A percentile compares a stretch with the other conserved stretches of the same genome.
phyloP scores from a whole-genome alignment of 176 grass and related monocot species.

The Musa acuminata region DNA sequence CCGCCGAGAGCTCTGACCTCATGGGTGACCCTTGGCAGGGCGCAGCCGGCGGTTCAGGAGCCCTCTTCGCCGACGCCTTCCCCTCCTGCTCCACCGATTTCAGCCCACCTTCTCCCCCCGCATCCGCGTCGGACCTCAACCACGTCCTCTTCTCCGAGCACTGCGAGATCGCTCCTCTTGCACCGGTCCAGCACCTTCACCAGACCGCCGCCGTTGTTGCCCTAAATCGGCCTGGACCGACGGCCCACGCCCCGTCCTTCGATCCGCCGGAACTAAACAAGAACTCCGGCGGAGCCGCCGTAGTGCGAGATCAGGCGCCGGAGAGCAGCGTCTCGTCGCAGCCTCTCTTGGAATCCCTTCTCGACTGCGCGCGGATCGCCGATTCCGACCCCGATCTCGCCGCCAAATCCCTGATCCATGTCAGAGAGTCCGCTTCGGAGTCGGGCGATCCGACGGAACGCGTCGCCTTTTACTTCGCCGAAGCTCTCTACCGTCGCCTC shows the following conservation, averaged over 20 bases:
- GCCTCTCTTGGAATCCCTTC: constrained; percentile 52
- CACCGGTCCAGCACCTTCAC: background rate
- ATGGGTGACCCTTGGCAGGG: constrained; percentile 13
- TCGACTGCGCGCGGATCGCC: constrained; percentile 49
- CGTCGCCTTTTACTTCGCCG: constrained; percentile 84
- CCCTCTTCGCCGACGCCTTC: constrained; percentile 47
- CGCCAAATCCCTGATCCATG: constrained; percentile 42
- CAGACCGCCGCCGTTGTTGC: constrained; percentile 7
- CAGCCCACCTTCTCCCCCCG: constrained; percentile 14
- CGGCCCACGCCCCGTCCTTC: background rate
- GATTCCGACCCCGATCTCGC: constrained; percentile 43
- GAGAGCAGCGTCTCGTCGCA: constrained; percentile 27
- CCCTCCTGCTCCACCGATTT: constrained; percentile 46
- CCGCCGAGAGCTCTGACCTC: constrained; percentile 10
- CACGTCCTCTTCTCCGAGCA: constrained; percentile 53
- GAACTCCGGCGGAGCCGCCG: background rate
- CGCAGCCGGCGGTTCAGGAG: background rate
- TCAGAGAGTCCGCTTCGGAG: constrained; percentile 40
- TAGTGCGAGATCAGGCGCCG: constrained; percentile 30
- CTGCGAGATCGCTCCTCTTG: constrained; percentile 9
- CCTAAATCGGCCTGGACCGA: constrained; percentile 4
- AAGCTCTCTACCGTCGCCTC: constrained; percentile 60
- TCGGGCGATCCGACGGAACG: constrained; percentile 70
- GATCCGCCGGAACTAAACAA: constrained; percentile 7
- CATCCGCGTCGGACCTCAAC: constrained; percentile 1